Percentiles rank a stretch among this genome's conserved stretches.
phyloP scores from a whole-genome alignment of 805 yeast species.

The Suhomyces faveliae region DNA sequence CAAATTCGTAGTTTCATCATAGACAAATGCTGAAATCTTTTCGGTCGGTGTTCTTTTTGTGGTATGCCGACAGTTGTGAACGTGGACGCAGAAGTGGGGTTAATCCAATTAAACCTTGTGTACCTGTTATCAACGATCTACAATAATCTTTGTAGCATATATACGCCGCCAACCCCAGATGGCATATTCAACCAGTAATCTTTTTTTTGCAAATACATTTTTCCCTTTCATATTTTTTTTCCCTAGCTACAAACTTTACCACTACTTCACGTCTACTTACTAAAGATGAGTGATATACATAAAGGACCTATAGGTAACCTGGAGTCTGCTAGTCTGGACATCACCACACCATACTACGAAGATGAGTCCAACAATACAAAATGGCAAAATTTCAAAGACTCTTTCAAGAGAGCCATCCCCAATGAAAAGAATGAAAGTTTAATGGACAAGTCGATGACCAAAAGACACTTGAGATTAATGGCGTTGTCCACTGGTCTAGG shows the following conservation, averaged over 20 bases:
- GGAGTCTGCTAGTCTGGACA: conserved; percentile 6
- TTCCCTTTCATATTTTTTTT: neutral
- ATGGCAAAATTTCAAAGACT: conserved; percentile 22
- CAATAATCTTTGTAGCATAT: neutral
- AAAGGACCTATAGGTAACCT: neutral
- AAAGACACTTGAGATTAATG: conserved; percentile 28
- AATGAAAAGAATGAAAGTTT: conserved; percentile 6
- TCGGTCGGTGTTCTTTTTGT: neutral
- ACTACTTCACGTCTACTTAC: neutral
- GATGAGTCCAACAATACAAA: conserved; percentile 5
- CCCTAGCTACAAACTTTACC: neutral
- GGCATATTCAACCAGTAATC: neutral
- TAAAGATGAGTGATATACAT: conserved; percentile 3
- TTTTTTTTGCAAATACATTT: neutral
- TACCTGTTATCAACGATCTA: neutral
- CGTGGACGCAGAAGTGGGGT: neutral
- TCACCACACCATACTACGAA: conserved; percentile 6
- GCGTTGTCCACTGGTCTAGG: conserved; percentile 32
- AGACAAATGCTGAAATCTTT: neutral
- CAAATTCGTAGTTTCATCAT: neutral
- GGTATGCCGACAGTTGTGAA: neutral
- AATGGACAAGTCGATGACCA: conserved; percentile 10
- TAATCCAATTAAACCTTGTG: neutral
- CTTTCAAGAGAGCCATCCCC: conserved; percentile 20
- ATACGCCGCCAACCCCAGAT: neutral